These are phyloP conservation scores for Xylariomycetidae sp. DNA, from an alignment of 2,329 filamentous ascomycete genomes.

Conservation along the genomic window DNA sequence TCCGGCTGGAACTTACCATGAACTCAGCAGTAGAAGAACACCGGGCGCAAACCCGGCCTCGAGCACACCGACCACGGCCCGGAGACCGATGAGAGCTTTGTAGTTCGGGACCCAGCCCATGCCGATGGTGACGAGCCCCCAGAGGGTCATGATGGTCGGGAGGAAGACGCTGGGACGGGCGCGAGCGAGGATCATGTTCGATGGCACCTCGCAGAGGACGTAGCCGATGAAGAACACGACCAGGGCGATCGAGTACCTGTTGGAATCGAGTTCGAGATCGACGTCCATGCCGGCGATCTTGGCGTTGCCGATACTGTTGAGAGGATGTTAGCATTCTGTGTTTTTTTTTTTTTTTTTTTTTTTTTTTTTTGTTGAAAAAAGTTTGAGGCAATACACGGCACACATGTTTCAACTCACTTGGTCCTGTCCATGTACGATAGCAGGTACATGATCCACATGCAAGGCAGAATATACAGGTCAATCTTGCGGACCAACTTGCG, in stretches of 20 bases:
- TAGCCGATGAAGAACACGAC: constrained; percentile 68
- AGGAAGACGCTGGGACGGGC: constrained; percentile 61
- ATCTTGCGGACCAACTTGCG: constrained; percentile 33
- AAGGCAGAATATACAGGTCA: constrained; percentile 35
- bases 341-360: no score
- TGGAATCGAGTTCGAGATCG: constrained; percentile 47
- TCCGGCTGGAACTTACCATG: constrained; percentile 3
- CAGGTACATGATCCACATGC: constrained; percentile 56
- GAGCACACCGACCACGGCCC: constrained; percentile 48
- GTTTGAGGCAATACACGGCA: background rate
- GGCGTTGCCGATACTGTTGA: constrained; percentile 43
- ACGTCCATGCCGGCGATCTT: constrained; percentile 46
- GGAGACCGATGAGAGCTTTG: constrained; percentile 25
- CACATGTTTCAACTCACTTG: constrained; percentile 28
- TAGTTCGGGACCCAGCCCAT: constrained; percentile 26
- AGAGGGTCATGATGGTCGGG: constrained; percentile 59
- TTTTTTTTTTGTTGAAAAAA: background rate
- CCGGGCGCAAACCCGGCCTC: constrained; percentile 59
- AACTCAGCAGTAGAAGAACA: constrained; percentile 54
- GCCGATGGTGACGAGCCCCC: constrained; percentile 23
- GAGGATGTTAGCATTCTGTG: no score
- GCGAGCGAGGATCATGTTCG: constrained; percentile 61
- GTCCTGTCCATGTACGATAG: constrained; percentile 56
- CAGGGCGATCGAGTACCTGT: constrained; percentile 56
- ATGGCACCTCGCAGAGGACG: constrained; percentile 58